Conservation (phyloP, 768 basidiomycete genomes). For the Tulasnella sp. region DNA sequence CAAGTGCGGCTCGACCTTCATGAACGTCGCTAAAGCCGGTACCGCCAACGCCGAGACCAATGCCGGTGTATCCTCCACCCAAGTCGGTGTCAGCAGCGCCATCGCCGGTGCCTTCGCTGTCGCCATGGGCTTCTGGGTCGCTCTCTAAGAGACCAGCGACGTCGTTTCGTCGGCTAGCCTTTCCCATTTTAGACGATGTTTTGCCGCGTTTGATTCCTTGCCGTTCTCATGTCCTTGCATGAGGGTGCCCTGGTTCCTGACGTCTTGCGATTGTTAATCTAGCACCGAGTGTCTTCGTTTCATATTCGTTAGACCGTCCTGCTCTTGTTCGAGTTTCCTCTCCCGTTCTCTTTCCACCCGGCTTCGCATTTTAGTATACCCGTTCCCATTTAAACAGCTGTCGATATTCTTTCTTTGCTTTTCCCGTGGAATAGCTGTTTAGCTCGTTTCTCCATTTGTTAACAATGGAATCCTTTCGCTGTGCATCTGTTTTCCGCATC, state of each 20-base stretch:
- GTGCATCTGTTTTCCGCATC: not conserved
- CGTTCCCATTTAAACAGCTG: not conserved
- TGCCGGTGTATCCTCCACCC: not conserved
- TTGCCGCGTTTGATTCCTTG: not conserved
- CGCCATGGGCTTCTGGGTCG: not conserved
- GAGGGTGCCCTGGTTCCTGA: not conserved
- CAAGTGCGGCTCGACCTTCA: slow-evolving; percentile 64
- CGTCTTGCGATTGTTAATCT: too few relatives aligned
- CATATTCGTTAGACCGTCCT: not conserved
- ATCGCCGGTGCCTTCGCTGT: not conserved
- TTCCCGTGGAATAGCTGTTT: not conserved
- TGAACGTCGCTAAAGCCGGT: slow-evolving; percentile 26
- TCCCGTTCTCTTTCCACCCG: not conserved
- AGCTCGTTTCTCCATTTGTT: not conserved
- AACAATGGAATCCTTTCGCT: not conserved
- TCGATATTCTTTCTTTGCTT: not conserved
- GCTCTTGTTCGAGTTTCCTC: not conserved
- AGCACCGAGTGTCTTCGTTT: not conserved
- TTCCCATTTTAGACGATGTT: not conserved
- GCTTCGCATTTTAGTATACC: not conserved
- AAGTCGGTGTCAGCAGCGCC: not conserved
- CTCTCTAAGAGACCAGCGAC: not conserved
- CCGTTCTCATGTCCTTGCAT: not conserved
- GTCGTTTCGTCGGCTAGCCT: not conserved
- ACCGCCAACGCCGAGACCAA: not conserved